Evolutionary conservation across 768 basidiomycete genomes (phyloP), one percentile per base, ranked within the genome.

Genomic region (Amanita fuliginea): DNA sequence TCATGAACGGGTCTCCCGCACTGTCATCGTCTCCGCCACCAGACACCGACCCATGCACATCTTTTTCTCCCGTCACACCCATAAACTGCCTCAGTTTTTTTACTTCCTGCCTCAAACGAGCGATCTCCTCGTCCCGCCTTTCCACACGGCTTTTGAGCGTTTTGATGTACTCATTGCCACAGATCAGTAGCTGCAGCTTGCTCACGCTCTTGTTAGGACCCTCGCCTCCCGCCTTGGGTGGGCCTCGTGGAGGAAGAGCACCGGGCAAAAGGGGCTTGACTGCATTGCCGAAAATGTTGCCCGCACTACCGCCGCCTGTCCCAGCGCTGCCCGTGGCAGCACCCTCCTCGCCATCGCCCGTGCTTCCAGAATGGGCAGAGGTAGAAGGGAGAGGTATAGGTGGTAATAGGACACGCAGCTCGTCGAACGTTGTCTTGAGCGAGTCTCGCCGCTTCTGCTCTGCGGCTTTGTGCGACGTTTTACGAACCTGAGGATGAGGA

Each of bases 401-500:
- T 1, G 96, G 96, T 0, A 99, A 75, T 13, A 98, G 72, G 14
- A 71, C 63, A 13, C 89, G 84, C 9, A 92, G 72, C 47, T 90
- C 87, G 57, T 92, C 88, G 58, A 86, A 98, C 3, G 93, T 91
- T 13, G 86, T 83, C 69, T 98, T 99, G 52, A 98, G 79, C 39
- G 90, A 93, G 65, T 99, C 95, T 7, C 96, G 82, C 40, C 96
- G 85, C 62, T 94, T 93, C 64, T 99, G 96, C 65, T 99, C 96
- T 4, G 96, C 96, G 10, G 83, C 88, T 66, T 97, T 98, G 67
- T 99, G 89, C 6, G 88, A 88, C 24, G 83, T 83, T 63, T 89
- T 90, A 52, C 80, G 76, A 42, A 75, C 64, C 32, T 72, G 73
- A 24, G 65, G 66, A 30, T 36, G 64, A 64, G 30, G 16, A 16